phyloP scores from a whole-genome alignment of 768 basidiomycete genomes.

The Pleurotus cornucopiae region DNA sequence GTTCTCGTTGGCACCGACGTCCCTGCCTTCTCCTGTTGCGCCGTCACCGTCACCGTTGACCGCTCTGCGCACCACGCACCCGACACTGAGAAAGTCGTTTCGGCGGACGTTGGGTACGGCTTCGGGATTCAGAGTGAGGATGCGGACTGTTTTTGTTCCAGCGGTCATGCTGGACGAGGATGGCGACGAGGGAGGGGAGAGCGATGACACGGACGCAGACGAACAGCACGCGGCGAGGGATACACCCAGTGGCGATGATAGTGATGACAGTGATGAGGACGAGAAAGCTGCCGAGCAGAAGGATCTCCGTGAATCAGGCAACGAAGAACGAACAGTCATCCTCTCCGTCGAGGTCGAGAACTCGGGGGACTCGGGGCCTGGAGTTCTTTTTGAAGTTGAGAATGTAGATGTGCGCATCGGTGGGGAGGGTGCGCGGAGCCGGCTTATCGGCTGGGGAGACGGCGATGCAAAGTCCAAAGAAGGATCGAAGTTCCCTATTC shows the following conservation, averaged over 20 bases:
- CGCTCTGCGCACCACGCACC: constrained; percentile 42
- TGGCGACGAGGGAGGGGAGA: constrained; percentile 50
- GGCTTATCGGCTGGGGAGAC: constrained; percentile 53
- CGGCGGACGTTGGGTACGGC: constrained; percentile 74
- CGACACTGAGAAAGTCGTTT: constrained; percentile 83
- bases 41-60: constrained; percentile 50
- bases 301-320: constrained; percentile 61
- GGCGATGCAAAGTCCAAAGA: constrained; percentile 33
- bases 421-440: constrained; percentile 52
- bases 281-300: constrained; percentile 15
- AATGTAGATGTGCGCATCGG: constrained; percentile 72
- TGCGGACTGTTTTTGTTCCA: constrained; percentile 93
- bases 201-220: constrained; percentile 70
- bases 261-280: neutral
- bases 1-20: constrained; percentile 54
- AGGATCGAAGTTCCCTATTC: constrained; percentile 62
- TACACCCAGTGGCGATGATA: neutral
- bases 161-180: constrained; percentile 62
- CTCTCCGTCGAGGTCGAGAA: constrained; percentile 93
- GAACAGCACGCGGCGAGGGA: neutral
- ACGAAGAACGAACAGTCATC: constrained; percentile 80
- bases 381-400: constrained; percentile 72
- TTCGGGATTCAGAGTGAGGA: constrained; percentile 84
- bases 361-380: constrained; percentile 55
- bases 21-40: constrained; percentile 33